Conservation (phyloP, 164 flowering plant species). For the Taxillus chinensis region DNA sequence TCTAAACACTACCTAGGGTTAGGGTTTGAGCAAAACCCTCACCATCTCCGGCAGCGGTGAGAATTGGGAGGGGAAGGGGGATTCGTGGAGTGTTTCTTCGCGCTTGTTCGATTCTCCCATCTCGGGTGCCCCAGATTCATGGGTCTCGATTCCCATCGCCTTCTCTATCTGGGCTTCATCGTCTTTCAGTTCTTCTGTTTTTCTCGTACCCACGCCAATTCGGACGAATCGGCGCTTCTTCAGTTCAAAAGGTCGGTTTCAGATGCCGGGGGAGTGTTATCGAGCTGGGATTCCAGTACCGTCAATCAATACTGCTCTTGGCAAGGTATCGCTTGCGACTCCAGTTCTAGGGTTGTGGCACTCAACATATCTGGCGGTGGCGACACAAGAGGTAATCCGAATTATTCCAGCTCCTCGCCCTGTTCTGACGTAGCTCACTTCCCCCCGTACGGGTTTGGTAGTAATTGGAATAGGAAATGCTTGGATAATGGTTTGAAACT, state of each 20-base stretch:
- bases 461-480: constrained; percentile 40
- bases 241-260: constrained; percentile 43
- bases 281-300: constrained; percentile 25
- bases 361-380: constrained; percentile 35
- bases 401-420: constrained; percentile 8
- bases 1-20: constrained; percentile 19
- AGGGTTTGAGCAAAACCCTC: constrained; percentile 16
- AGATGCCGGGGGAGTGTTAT: constrained; percentile 36
- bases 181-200: constrained; percentile 9
- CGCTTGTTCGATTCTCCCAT: constrained; percentile 7
- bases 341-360: constrained; percentile 30
- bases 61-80: constrained; percentile 1
- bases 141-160: constrained; percentile 32
- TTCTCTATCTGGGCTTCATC: constrained; percentile 10
- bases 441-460: constrained; percentile 46
- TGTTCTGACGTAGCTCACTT: constrained; percentile 27
- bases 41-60: not conserved
- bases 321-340: constrained; percentile 44
- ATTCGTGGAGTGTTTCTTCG: constrained; percentile 6
- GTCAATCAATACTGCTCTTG: constrained; percentile 35
- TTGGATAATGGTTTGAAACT: constrained; percentile 16
- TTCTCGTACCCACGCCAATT: constrained; percentile 6
- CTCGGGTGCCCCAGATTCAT: constrained; percentile 4
- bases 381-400: constrained; percentile 17
- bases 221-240: constrained; percentile 38